phyloP scores from a whole-genome alignment of 2,329 filamentous ascomycete genomes.

The Onygenales sp. region DNA sequence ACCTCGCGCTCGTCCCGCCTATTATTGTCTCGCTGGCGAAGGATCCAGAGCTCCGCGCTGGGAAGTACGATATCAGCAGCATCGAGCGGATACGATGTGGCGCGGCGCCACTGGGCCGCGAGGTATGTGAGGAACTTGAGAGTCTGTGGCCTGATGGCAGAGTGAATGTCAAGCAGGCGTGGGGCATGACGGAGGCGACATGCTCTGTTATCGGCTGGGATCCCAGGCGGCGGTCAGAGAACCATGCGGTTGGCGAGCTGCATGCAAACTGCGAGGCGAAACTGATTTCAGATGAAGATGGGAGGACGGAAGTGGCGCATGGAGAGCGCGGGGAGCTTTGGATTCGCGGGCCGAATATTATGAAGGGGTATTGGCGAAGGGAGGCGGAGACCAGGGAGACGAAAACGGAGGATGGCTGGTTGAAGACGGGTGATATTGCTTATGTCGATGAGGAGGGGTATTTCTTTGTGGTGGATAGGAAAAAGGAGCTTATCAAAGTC shows the following conservation, averaged over 20 bases:
- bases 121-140: conserved; percentile 50
- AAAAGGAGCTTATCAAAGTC: conserved; percentile 56
- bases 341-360: conserved; percentile 60
- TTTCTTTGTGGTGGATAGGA: conserved; percentile 62
- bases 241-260: conserved; percentile 54
- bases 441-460: conserved; percentile 48
- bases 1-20: conserved; percentile 60
- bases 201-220: conserved; percentile 38
- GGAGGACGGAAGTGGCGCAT: conserved; percentile 39
- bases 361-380: conserved; percentile 69
- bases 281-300: conserved; percentile 44
- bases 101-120: conserved; percentile 55
- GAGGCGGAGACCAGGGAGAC: conserved; percentile 56
- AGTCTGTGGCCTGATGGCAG: conserved; percentile 40
- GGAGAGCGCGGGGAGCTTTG: conserved; percentile 60
- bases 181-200: conserved; percentile 68
- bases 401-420: conserved; percentile 54
- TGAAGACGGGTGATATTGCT: conserved; percentile 62
- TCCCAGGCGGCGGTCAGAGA: conserved; percentile 35
- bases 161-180: conserved; percentile 58
- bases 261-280: conserved; percentile 59
- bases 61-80: conserved; percentile 57
- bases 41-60: conserved; percentile 52
- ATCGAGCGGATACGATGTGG: conserved; percentile 53
- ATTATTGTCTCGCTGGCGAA: conserved; percentile 66